Evolutionary conservation across 1,139 yeast species (phyloP).

Genomic region (Magnusiomyces fungicola): DNA sequence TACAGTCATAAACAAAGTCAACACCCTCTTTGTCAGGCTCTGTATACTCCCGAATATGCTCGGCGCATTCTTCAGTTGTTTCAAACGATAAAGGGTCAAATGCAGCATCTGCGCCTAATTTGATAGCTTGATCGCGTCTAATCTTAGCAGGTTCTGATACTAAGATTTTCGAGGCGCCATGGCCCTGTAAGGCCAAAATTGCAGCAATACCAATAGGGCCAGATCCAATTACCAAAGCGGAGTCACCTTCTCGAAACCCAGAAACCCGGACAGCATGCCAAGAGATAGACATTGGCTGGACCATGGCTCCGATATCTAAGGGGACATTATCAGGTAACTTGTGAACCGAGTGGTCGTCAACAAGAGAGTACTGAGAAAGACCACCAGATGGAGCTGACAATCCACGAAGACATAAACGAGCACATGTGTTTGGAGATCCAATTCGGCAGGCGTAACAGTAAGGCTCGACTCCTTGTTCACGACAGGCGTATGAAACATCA

Average conservation of each 20-base stretch:
- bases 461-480: constrained; percentile 29
- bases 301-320: constrained; percentile 48
- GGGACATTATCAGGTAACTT: constrained; percentile 42
- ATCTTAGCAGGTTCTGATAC: constrained; percentile 54
- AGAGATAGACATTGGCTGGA: constrained; percentile 51
- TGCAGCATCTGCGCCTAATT: constrained; percentile 48
- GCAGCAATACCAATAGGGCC: constrained; percentile 51
- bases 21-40: constrained; percentile 46
- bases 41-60: constrained; percentile 35
- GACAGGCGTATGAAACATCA: constrained; percentile 49
- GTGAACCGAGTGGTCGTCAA: constrained; percentile 34
- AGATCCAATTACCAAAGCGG: constrained; percentile 51
- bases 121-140: constrained; percentile 47
- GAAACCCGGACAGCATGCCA: constrained; percentile 53
- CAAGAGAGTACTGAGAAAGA: constrained; percentile 43
- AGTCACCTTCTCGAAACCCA: constrained; percentile 34
- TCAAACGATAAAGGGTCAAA: constrained; percentile 26
- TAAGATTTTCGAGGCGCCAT: constrained; percentile 46
- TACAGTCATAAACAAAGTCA: constrained; percentile 52
- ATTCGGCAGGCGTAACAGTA: constrained; percentile 39
- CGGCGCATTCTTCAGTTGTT: constrained; percentile 28
- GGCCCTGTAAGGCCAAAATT: constrained; percentile 44
- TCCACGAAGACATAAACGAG: constrained; percentile 39
- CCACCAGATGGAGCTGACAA: constrained; percentile 47
- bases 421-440: constrained; percentile 45